Evolutionary conservation across 179 eudicot species (phyloP).

Genomic region (Beta corolliflora): DNA sequence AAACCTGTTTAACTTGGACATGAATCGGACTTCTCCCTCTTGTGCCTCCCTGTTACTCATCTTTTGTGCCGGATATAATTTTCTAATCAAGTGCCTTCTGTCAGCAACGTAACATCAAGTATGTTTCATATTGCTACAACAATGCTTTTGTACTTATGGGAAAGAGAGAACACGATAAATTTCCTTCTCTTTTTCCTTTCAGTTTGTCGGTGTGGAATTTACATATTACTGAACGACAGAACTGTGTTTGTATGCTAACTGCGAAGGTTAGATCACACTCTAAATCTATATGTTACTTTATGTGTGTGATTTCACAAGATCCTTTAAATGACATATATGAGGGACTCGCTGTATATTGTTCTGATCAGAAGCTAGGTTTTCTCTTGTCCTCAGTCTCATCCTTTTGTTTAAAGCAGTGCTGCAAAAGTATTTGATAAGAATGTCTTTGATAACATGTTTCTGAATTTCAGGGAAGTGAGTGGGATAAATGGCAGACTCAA

Average conservation of each 20-base stretch:
- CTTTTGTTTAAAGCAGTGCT: not conserved
- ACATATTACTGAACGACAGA: not conserved
- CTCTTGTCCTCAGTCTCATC: not conserved
- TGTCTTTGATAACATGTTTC: not conserved
- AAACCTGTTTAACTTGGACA: not conserved
- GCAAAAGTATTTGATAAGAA: not conserved
- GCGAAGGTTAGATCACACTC: not conserved
- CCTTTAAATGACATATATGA: not conserved
- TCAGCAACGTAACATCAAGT: not conserved
- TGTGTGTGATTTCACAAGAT: not conserved
- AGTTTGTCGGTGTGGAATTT: not conserved
- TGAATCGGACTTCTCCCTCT: not conserved
- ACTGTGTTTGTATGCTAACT: not conserved
- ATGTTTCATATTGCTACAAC: not conserved
- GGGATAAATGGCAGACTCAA: constrained; percentile 23
- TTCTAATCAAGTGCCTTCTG: not conserved
- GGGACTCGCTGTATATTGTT: not conserved
- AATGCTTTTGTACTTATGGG: not conserved
- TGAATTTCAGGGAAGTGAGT: not conserved
- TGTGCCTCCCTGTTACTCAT: not conserved
- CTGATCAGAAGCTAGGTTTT: constrained; percentile 2
- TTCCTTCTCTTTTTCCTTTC: no score
- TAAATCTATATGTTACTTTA: not conserved
- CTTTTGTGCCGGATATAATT: not conserved
- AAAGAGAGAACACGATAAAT: not conserved